Evolutionary conservation across 805 yeast species (phyloP).

Genomic region (Zygosaccharomyces bailii): DNA sequence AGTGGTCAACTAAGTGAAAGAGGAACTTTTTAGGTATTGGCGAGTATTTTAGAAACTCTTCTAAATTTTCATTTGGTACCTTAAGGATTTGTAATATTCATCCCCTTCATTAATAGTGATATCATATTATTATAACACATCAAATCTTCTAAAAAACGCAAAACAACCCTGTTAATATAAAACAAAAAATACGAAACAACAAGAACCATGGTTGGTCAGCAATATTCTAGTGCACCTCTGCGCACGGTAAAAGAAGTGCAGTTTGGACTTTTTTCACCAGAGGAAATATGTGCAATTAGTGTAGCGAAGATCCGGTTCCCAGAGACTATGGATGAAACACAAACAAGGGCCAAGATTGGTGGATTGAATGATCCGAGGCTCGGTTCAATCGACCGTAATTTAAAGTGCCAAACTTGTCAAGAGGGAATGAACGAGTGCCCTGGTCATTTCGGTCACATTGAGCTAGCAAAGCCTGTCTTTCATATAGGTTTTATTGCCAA

Average conservation of each 20-base stretch:
- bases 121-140: background rate
- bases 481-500: constrained; percentile 94
- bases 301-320: constrained; percentile 98
- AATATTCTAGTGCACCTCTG: constrained; percentile 97
- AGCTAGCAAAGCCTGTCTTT: constrained; percentile 96
- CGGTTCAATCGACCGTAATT: constrained; percentile 95
- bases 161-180: constrained; percentile 7
- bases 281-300: constrained; percentile 93
- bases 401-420: constrained; percentile 98
- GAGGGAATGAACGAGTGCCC: constrained; percentile 99
- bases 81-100: constrained; percentile 2
- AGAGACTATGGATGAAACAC: constrained; percentile 98
- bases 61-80: constrained; percentile 6
- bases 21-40: constrained; percentile 2
- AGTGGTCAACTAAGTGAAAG: constrained; percentile 4
- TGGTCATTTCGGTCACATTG: constrained; percentile 99
- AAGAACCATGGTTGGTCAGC: constrained; percentile 50
- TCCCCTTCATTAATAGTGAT: background rate
- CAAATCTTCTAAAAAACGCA: constrained; percentile 3
- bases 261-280: constrained; percentile 96
- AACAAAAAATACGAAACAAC: constrained; percentile 7
- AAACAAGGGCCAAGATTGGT: constrained; percentile 91
- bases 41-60: background rate
- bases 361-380: constrained; percentile 96
- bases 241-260: constrained; percentile 98